These are phyloP conservation scores for Candida odintsovae DNA, from an alignment of 805 yeast species.

Conservation along the genomic window DNA sequence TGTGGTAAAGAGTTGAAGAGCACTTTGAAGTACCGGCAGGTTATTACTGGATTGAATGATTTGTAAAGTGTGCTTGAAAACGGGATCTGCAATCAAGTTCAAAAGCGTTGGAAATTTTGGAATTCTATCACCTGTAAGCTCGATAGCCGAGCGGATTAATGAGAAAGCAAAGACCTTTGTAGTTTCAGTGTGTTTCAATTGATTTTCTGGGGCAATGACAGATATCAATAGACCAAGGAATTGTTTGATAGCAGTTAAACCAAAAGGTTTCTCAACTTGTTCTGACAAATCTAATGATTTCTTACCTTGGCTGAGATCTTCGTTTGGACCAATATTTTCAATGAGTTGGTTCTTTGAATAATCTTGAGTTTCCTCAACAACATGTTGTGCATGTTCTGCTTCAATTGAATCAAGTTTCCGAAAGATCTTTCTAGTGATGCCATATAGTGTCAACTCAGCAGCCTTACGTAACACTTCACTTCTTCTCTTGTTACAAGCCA, in stretches of 20 bases:
- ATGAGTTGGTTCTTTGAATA: slow-evolving; percentile 44
- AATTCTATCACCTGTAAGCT: slow-evolving; percentile 65
- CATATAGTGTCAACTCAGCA: slow-evolving; percentile 76
- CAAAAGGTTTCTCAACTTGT: slow-evolving; percentile 44
- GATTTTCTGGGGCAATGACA: slow-evolving; percentile 76
- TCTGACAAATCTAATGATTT: slow-evolving; percentile 21
- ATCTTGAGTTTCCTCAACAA: slow-evolving; percentile 40
- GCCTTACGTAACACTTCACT: slow-evolving; percentile 84
- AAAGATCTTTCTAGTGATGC: slow-evolving; percentile 67
- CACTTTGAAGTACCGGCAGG: slow-evolving; percentile 62
- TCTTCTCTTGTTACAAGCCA: slow-evolving; percentile 89
- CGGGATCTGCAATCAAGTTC: slow-evolving; percentile 65
- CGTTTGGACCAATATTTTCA: slow-evolving; percentile 44
- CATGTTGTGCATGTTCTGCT: slow-evolving; percentile 35
- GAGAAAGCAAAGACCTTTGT: slow-evolving; percentile 79
- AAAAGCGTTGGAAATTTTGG: slow-evolving; percentile 59
- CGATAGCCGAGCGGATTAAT: slow-evolving; percentile 72
- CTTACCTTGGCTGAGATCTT: slow-evolving; percentile 33
- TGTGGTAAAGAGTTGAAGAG: slow-evolving; percentile 71
- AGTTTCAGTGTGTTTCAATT: slow-evolving; percentile 79
- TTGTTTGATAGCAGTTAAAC: slow-evolving; percentile 70
- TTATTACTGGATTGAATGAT: slow-evolving; percentile 72
- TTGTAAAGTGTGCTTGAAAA: slow-evolving; percentile 81
- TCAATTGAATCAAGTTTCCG: slow-evolving; percentile 50
- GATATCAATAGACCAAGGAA: slow-evolving; percentile 71